Percentiles rank a stretch among this genome's conserved stretches.
Evolutionary conservation across 2,329 filamentous ascomycete species (phyloP).

Genomic region (Verticillium nonalfalfae): DNA sequence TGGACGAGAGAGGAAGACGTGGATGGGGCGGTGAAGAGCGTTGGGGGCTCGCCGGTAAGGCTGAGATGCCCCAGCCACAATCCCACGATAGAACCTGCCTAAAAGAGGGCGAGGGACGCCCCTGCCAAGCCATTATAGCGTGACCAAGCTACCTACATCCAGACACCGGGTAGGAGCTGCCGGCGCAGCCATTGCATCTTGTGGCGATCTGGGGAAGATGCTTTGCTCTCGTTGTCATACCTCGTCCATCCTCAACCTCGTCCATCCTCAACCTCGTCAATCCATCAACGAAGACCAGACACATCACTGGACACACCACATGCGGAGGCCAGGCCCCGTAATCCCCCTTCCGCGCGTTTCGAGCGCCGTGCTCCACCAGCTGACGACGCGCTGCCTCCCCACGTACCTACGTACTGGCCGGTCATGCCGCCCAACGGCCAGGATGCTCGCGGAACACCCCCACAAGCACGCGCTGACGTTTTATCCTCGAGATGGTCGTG

Average conservation of each 20-base stretch:
- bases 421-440: neutral
- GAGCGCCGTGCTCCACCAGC: neutral
- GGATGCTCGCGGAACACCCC: neutral
- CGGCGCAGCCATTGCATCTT: neutral
- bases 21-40: neutral
- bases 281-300: too few relatives aligned
- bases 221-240: neutral
- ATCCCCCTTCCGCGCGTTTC: neutral
- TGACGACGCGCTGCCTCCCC: neutral
- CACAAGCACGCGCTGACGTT: neutral
- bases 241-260: too few relatives aligned
- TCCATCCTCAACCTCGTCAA: neutral
- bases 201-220: neutral
- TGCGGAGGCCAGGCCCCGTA: neutral
- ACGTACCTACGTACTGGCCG: too few relatives aligned
- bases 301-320: neutral
- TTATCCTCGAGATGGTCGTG: neutral
- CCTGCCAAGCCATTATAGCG: neutral
- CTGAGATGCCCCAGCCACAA: neutral
- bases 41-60: neutral
- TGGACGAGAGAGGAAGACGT: neutral
- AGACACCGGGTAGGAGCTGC: neutral
- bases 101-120: neutral
- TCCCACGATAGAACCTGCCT: neutral
- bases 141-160: neutral